Conservation (phyloP, 805 yeast genomes). For the Wickerhamomyces ciferrii region DNA sequence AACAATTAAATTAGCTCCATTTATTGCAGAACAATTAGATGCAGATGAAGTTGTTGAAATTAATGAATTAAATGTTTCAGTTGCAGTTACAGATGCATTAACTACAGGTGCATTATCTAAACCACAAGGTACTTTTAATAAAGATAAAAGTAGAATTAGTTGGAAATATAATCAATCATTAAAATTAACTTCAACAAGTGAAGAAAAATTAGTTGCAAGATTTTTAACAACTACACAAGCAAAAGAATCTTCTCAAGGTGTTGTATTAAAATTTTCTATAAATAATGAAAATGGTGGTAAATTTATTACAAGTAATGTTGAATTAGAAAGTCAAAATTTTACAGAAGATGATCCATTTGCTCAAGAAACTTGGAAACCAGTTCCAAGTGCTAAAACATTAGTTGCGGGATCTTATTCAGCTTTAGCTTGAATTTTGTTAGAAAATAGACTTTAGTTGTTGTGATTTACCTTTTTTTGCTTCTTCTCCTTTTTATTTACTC, state of each 20-base stretch:
- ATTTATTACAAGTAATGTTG: constrained; percentile 36
- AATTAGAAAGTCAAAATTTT: constrained; percentile 30
- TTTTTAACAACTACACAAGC: constrained; percentile 73
- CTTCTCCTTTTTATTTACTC: background rate
- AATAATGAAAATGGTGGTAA: constrained; percentile 37
- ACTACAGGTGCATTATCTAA: constrained; percentile 76
- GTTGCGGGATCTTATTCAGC: constrained; percentile 34
- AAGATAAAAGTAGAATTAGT: constrained; percentile 78
- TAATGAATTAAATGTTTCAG: constrained; percentile 34
- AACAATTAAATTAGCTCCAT: constrained; percentile 53
- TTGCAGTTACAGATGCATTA: constrained; percentile 60
- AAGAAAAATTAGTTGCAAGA: constrained; percentile 78
- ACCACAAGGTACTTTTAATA: constrained; percentile 89
- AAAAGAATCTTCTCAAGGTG: constrained; percentile 69
- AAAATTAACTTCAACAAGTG: constrained; percentile 30
- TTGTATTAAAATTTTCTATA: constrained; percentile 60
- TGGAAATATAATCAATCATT: constrained; percentile 63
- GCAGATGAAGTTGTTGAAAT: constrained; percentile 31
- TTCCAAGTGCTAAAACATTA: constrained; percentile 27
- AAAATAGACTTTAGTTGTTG: background rate
- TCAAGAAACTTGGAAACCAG: constrained; percentile 27
- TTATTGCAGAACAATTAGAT: constrained; percentile 29
- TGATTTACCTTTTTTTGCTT: background rate
- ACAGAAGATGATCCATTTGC: constrained; percentile 35
- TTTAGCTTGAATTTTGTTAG: constrained; percentile 10